Base-by-base conservation (phyloP, 352 stramenopile species). In the Globisporangium paddicum region DNA sequence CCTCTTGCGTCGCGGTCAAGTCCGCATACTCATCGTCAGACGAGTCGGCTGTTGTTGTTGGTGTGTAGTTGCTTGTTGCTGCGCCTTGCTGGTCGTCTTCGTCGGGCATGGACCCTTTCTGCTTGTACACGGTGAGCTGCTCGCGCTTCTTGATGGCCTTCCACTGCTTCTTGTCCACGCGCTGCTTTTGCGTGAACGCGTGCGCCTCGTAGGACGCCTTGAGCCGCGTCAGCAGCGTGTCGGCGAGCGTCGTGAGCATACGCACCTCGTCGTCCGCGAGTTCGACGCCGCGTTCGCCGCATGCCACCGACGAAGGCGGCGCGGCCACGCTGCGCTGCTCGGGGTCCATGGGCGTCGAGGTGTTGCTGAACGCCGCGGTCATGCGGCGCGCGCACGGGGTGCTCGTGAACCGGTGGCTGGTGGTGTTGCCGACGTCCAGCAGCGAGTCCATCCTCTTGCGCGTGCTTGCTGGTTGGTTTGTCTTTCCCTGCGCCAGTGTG, bases 71-170 rank as follows among this genome's bases (percentile, higher is more conserved):
- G 64, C n/a, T 50, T 6, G 34, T 52, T 21, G 28, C 37, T 18
- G 26, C 50, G 28, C 21, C 58, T n/a, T 6, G 42, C 32, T 46
- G 25, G 42, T 60, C 44, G 3, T 61, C 54, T 5, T 57, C 19
- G 41, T 23, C 8, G 21, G 23, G 28, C 16, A 41, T 50, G 5
- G 72, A 58, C 10, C 61, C 58, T 11, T 68, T 72, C 41, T 87
- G 77, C 62, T 88, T 90, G 67, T 77, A 79, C 6, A 70, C 73
- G 0, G 57, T 58, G 2, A 90, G 63, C 35, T 87, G 72, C 60
- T 90, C 81, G 40, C 74, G 77, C 45, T 75, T 76, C 69, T 84
- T 87, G 25, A 90, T 45, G 47, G 73, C 44, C 63, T 90, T 90
- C 81, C 81, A 90, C 32, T 77, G 68, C 28, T 70, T 77, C 35